Evolutionary conservation across 225 moss, liverwort and hornwort species (phyloP).

Genomic region (Rhytidiadelphus loreus): DNA sequence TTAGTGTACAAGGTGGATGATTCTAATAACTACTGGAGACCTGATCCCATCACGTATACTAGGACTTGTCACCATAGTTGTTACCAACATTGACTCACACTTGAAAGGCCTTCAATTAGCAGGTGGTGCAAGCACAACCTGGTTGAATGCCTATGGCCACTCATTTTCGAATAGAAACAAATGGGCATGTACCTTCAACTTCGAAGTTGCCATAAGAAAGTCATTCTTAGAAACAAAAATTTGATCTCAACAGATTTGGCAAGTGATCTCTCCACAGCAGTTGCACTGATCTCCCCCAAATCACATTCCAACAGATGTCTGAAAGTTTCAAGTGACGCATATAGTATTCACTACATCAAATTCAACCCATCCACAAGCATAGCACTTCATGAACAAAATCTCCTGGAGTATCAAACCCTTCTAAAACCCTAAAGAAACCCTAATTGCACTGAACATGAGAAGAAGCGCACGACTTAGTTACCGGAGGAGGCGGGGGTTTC

Average conservation of each 20-base stretch:
- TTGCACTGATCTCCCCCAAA: not conserved
- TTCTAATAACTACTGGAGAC: not conserved
- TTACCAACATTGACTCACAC: not conserved
- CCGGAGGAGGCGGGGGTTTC: conserved; percentile 25
- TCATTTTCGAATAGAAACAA: not conserved
- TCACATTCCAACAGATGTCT: not conserved
- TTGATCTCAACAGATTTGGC: not conserved
- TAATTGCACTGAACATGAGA: not conserved
- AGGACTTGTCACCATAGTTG: not conserved
- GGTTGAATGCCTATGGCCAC: not conserved
- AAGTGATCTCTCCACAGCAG: not conserved
- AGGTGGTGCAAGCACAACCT: not conserved
- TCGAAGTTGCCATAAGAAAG: not conserved
- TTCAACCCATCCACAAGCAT: not conserved
- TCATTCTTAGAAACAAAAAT: not conserved
- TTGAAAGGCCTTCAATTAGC: not conserved
- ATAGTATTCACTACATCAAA: not conserved
- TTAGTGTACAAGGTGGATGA: not conserved
- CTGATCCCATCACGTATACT: not conserved
- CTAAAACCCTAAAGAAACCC: not conserved
- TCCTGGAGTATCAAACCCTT: not conserved
- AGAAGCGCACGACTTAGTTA: not conserved
- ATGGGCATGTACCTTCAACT: not conserved
- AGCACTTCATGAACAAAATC: not conserved
- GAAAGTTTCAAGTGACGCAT: not conserved